These are phyloP conservation scores for Sarcodon sp. DNA, from an alignment of 768 basidiomycete species.

Conservation along the genomic window DNA sequence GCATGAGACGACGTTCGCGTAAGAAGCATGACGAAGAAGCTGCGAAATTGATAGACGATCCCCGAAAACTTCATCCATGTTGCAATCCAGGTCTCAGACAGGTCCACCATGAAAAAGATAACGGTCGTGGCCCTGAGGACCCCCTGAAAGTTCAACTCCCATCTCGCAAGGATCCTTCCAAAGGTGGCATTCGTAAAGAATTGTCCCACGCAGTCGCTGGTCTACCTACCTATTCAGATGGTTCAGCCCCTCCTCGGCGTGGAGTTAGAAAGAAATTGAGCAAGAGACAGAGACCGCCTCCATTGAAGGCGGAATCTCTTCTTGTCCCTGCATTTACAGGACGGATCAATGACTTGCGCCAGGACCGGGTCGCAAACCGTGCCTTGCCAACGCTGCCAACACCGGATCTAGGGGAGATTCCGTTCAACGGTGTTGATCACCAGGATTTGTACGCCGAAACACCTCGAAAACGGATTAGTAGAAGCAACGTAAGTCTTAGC, in stretches of 20 bases:
- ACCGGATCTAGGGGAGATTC: too few species aligned
- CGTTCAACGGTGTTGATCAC: too few species aligned
- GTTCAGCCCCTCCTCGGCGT: background rate
- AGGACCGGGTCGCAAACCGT: too few species aligned
- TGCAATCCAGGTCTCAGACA: too few species aligned
- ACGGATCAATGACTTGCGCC: background rate
- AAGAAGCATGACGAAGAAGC: background rate
- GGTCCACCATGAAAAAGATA: too few species aligned
- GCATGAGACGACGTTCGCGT: background rate
- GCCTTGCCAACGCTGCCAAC: too few species aligned
- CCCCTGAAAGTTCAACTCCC: too few species aligned
- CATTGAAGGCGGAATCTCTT: background rate
- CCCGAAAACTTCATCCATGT: too few species aligned
- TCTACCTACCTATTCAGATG: background rate
- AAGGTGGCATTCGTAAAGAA: background rate
- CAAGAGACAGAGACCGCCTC: background rate
- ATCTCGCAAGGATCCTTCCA: background rate
- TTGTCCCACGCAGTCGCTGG: background rate
- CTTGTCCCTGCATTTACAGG: background rate
- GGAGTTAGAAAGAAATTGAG: conserved; percentile 3
- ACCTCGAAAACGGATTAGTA: too few species aligned
- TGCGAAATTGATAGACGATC: background rate
- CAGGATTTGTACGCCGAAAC: too few species aligned
- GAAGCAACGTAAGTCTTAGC: too few species aligned
- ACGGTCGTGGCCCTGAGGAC: too few species aligned